Evolutionary conservation across 805 yeast genomes (phyloP).

Genomic region (Saturnispora besseyi): DNA sequence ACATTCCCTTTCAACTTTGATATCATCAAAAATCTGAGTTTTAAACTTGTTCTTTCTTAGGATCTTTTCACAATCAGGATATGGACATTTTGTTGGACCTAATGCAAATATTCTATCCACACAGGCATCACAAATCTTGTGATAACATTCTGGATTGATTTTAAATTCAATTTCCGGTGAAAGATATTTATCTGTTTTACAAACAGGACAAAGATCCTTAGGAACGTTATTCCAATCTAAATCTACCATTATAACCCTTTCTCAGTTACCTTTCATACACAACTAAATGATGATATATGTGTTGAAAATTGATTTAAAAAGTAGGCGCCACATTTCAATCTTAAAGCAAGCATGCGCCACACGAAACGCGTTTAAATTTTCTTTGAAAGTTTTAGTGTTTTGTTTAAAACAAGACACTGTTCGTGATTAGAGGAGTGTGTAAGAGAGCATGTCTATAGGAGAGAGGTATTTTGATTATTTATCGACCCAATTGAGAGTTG

Average conservation of each 20-base stretch:
- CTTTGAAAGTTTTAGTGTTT: neutral
- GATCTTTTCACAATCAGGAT: constrained; percentile 80
- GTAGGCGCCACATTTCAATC: neutral
- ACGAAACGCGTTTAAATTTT: neutral
- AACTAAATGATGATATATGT: neutral
- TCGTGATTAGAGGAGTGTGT: neutral
- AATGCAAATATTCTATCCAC: constrained; percentile 88
- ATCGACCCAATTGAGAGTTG: neutral
- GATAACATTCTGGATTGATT: constrained; percentile 96
- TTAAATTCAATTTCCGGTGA: constrained; percentile 89
- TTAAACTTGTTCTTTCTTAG: constrained; percentile 85
- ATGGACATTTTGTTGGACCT: constrained; percentile 97
- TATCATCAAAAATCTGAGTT: constrained; percentile 86
- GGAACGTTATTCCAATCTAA: constrained; percentile 29
- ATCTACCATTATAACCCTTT: constrained; percentile 21
- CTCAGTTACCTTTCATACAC: neutral
- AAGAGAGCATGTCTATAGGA: neutral
- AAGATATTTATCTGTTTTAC: constrained; percentile 89
- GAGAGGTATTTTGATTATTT: neutral
- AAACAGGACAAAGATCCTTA: constrained; percentile 75
- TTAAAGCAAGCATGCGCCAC: neutral
- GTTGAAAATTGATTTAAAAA: neutral
- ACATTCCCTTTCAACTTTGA: constrained; percentile 82
- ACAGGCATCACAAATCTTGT: constrained; percentile 93
- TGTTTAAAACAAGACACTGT: neutral